These are phyloP conservation scores for Intubia oerlemansii DNA, from an alignment of 2,329 filamentous ascomycete species.

Conservation along the genomic window DNA sequence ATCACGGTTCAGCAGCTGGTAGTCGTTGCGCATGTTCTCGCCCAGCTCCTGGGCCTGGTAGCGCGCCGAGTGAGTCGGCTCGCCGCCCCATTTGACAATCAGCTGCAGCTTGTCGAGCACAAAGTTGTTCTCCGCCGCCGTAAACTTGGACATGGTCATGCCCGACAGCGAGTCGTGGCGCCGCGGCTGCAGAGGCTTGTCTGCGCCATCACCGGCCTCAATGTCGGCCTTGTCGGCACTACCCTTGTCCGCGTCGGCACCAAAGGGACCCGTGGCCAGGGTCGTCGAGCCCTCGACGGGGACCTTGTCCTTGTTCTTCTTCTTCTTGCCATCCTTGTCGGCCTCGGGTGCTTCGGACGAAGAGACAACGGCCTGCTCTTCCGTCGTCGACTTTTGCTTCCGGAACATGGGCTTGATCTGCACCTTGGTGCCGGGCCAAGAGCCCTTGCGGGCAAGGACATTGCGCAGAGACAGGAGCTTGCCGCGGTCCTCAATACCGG, in stretches of 20 bases:
- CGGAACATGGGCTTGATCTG: constrained; percentile 99
- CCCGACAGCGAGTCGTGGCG: constrained; percentile 74
- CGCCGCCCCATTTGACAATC: constrained; percentile 97
- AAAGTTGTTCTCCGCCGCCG: constrained; percentile 78
- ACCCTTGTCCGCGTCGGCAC: no score
- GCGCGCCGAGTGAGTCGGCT: constrained; percentile 88
- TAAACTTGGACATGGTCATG: constrained; percentile 81
- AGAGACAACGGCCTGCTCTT: constrained; percentile 15
- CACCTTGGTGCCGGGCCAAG: constrained; percentile 89
- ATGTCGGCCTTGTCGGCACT: constrained; percentile 6
- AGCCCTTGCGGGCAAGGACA: constrained; percentile 77
- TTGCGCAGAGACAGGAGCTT: constrained; percentile 78
- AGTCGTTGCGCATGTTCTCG: constrained; percentile 86
- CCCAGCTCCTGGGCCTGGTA: constrained; percentile 93
- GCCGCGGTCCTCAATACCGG: constrained; percentile 61
- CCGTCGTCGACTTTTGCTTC: constrained; percentile 54
- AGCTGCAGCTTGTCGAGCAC: constrained; percentile 91
- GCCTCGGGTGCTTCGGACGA: no score
- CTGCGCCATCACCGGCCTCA: not conserved
- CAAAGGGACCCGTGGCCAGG: not conserved
- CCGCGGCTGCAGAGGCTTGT: constrained; percentile 28
- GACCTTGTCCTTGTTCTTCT: no score
- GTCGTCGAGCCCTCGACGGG: constrained; percentile 10
- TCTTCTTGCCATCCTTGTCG: no score
- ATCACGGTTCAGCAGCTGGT: constrained; percentile 80